Evolutionary conservation across 495 filamentous ascomycete genomes (phyloP).

Genomic region (Aspergillus mulundensis): DNA sequence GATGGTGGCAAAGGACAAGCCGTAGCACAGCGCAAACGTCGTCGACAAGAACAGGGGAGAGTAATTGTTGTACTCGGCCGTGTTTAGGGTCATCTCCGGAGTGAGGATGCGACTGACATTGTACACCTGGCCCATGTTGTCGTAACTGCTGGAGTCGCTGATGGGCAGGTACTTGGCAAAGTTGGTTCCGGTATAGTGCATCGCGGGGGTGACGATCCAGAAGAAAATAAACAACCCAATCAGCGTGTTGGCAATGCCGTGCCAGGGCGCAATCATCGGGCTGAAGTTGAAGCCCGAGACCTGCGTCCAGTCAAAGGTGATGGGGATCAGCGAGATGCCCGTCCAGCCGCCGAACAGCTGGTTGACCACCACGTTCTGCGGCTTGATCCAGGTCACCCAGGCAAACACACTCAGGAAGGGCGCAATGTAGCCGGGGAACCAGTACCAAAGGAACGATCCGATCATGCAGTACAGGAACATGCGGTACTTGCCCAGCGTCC

Average conservation of each 20-base stretch:
- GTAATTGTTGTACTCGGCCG: slow-evolving; percentile 49
- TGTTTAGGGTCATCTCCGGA: slow-evolving; percentile 51
- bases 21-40: slow-evolving; percentile 55
- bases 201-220: slow-evolving; percentile 46
- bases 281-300: slow-evolving; percentile 62
- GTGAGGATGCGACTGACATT: slow-evolving; percentile 52
- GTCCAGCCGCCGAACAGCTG: slow-evolving; percentile 59
- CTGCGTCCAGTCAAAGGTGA: slow-evolving; percentile 69
- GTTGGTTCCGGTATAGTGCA: slow-evolving; percentile 50
- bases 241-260: slow-evolving; percentile 57
- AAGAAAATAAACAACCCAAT: slow-evolving; percentile 53
- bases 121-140: slow-evolving; percentile 51
- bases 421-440: slow-evolving; percentile 49
- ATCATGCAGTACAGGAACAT: slow-evolving; percentile 60
- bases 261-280: slow-evolving; percentile 66
- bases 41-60: slow-evolving; percentile 61
- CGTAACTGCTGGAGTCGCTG: slow-evolving; percentile 52
- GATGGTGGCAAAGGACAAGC: slow-evolving; percentile 57
- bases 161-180: slow-evolving; percentile 54
- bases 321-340: slow-evolving; percentile 56
- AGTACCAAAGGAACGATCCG: slow-evolving; percentile 59
- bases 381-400: slow-evolving; percentile 49
- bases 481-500: slow-evolving; percentile 60
- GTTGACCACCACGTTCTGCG: slow-evolving; percentile 46
- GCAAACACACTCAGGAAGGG: slow-evolving; percentile 46